Evolutionary conservation across 768 basidiomycete species (phyloP).

Genomic region (Tricholoma saponaceum): DNA sequence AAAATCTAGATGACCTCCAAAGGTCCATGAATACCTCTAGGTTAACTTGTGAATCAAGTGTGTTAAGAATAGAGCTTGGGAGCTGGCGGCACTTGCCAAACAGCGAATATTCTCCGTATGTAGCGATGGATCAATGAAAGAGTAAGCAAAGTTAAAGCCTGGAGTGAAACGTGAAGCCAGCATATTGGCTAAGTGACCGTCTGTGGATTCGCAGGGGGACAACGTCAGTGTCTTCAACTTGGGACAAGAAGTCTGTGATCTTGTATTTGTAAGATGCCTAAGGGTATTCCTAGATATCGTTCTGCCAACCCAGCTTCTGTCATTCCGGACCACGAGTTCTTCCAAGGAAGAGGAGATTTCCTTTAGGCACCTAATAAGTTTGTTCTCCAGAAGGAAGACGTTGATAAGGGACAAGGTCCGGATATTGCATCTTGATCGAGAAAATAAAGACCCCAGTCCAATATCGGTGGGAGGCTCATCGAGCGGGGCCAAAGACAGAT

Average conservation of each 20-base stretch:
- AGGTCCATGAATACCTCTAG: background rate
- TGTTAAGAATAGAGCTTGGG: background rate
- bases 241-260: no score
- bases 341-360: background rate
- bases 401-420: background rate
- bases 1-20: no score
- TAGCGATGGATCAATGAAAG: background rate
- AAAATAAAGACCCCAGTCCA: background rate
- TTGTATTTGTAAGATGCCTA: background rate
- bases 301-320: background rate
- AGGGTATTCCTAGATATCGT: background rate
- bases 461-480: background rate
- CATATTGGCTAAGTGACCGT: background rate
- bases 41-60: background rate
- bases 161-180: background rate
- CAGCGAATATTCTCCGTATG: background rate
- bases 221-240: background rate
- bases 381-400: background rate
- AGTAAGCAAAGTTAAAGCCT: background rate
- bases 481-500: background rate
- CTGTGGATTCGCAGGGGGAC: background rate
- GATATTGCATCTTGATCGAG: background rate
- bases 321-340: background rate
- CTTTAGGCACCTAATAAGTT: background rate
- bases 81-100: background rate